Percentiles rank a stretch among this genome's conserved stretches.
Evolutionary conservation across 2,329 filamentous ascomycete genomes (phyloP).

Genomic region (Colletotrichum acutatum): DNA sequence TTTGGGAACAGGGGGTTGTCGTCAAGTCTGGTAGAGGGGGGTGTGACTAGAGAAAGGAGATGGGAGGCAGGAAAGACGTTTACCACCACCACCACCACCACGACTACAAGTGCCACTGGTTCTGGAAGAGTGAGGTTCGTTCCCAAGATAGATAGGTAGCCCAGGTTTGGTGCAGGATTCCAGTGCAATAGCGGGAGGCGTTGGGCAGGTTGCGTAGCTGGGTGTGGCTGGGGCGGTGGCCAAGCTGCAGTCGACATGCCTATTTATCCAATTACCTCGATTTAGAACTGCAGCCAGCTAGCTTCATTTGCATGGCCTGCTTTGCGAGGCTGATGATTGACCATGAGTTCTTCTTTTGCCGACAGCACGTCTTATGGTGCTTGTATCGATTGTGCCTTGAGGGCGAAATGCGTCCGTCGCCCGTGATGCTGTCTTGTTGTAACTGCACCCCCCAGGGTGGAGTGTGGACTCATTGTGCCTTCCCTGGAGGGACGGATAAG

Average conservation of each 20-base stretch:
- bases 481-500: not conserved
- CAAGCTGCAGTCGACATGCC: not conserved
- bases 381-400: not conserved
- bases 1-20: slow-evolving; percentile 20
- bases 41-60: slow-evolving; percentile 5
- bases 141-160: not conserved
- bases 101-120: not conserved
- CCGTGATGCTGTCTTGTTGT: not conserved
- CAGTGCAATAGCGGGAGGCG: not conserved
- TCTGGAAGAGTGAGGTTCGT: not conserved
- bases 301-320: not conserved
- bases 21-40: slow-evolving; percentile 4
- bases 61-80: not conserved
- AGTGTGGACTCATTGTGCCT: not conserved
- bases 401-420: not conserved
- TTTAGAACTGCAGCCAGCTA: not conserved
- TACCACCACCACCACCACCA: not conserved
- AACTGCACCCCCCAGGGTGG: not conserved
- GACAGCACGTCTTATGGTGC: not conserved
- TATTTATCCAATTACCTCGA: not conserved
- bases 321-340: not conserved
- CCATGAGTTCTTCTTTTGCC: not conserved
- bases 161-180: not conserved
- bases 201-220: slow-evolving; percentile 9
- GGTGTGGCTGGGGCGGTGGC: slow-evolving; percentile 13